Conservation (phyloP, 2,329 filamentous ascomycete genomes). For the Juglanconis oblonga region DNA sequence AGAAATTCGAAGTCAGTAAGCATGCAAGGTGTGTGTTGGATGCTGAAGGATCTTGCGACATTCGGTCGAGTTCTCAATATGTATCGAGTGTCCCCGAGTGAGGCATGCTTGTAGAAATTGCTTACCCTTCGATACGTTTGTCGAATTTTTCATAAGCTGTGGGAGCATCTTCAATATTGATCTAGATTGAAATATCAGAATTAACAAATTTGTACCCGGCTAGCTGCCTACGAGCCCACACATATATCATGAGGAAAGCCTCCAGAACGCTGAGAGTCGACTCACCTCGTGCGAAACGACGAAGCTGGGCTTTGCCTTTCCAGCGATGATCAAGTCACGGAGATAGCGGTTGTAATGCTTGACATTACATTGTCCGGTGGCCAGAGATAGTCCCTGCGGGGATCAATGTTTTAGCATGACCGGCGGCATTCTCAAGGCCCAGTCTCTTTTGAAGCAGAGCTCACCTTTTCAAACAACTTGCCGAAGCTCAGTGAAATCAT, state of each 20-base stretch:
- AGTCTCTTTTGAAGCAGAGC: neutral
- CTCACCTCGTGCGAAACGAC: constrained; percentile 58
- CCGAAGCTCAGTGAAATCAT: constrained; percentile 64
- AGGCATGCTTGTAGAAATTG: neutral
- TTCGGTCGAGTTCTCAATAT: neutral
- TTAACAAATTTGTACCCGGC: neutral
- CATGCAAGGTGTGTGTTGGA: no score
- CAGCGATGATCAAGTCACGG: constrained; percentile 62
- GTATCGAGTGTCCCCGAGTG: neutral
- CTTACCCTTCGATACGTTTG: constrained; percentile 58
- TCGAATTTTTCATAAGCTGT: constrained; percentile 65
- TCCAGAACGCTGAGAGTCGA: neutral
- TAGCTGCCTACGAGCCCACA: neutral
- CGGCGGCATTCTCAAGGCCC: neutral
- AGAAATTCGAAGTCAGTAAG: neutral
- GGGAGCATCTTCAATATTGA: constrained; percentile 59
- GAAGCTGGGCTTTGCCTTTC: constrained; percentile 63
- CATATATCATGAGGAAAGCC: neutral
- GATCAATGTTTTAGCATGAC: neutral
- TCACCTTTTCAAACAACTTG: constrained; percentile 66
- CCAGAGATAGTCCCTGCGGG: constrained; percentile 52
- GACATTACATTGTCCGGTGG: constrained; percentile 65
- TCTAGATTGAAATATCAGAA: constrained; percentile 20
- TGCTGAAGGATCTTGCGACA: no score
- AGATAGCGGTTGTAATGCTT: constrained; percentile 66